A percentile compares a stretch with the other conserved stretches of the same genome.
Conservation (phyloP, 148 eudicot species). For the Vaccinium macrocarpon region DNA sequence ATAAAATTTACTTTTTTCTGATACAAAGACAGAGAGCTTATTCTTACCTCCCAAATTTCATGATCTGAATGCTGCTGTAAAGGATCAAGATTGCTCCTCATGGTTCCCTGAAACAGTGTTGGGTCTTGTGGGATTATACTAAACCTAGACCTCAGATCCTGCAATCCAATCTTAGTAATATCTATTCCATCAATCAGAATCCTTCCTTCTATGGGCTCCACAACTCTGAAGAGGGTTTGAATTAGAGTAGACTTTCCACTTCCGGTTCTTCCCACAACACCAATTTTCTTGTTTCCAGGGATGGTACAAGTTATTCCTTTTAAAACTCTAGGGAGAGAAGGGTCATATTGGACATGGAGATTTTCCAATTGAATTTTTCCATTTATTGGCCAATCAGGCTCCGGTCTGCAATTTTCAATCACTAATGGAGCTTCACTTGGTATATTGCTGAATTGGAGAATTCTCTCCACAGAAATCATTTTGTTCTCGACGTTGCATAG, state of each 20-base stretch:
- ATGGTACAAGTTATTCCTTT: slow-evolving; percentile 74
- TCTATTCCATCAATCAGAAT: slow-evolving; percentile 78
- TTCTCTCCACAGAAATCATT: slow-evolving; percentile 90
- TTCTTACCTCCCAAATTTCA: slow-evolving; percentile 77
- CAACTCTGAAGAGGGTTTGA: slow-evolving; percentile 89
- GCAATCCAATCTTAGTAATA: slow-evolving; percentile 61
- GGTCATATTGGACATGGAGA: slow-evolving; percentile 67
- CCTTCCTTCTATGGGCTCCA: slow-evolving; percentile 69
- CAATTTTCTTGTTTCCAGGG: slow-evolving; percentile 67
- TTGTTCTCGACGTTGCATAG: slow-evolving; percentile 93
- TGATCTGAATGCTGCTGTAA: slow-evolving; percentile 59
- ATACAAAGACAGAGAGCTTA: background rate
- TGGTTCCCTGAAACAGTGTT: slow-evolving; percentile 78
- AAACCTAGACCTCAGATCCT: slow-evolving; percentile 74
- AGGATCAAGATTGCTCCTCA: slow-evolving; percentile 83
- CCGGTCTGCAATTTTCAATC: slow-evolving; percentile 54
- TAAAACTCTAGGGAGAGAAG: slow-evolving; percentile 67
- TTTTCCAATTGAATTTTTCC: slow-evolving; percentile 60
- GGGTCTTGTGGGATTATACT: slow-evolving; percentile 98
- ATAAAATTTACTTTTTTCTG: too few relatives aligned
- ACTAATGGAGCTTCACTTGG: slow-evolving; percentile 77
- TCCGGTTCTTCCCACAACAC: slow-evolving; percentile 86
- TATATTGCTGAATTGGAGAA: slow-evolving; percentile 58
- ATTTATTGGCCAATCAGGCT: slow-evolving; percentile 64
- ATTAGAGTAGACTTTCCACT: slow-evolving; percentile 94